Evolutionary conservation across 2,329 filamentous ascomycete genomes (phyloP).

Genomic region (Colletotrichum tropicicola): DNA sequence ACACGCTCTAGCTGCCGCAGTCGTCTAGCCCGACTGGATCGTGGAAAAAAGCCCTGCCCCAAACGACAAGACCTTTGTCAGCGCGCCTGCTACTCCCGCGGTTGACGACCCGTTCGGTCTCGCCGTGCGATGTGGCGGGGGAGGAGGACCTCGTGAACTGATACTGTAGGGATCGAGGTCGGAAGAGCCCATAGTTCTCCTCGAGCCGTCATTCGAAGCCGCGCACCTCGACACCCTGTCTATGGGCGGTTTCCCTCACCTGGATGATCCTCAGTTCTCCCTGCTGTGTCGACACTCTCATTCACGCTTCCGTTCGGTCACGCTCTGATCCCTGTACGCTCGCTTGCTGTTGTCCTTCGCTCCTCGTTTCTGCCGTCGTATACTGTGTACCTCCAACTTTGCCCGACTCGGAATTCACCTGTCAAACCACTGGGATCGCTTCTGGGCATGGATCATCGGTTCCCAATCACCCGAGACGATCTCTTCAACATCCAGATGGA

Average conservation of each 20-base stretch:
- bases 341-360: slow-evolving; percentile 17
- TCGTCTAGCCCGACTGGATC: slow-evolving; percentile 25
- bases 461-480: slow-evolving; percentile 68
- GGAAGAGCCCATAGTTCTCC: slow-evolving; percentile 32
- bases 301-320: slow-evolving; percentile 5
- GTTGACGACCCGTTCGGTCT: slow-evolving; percentile 33
- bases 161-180: slow-evolving; percentile 44
- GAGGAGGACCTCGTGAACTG: slow-evolving; percentile 50
- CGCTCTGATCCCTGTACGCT: neutral
- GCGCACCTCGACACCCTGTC: neutral
- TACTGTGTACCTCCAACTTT: neutral
- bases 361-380: neutral
- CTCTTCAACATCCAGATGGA: slow-evolving; percentile 76
- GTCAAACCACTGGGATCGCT: slow-evolving; percentile 13
- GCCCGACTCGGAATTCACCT: slow-evolving; percentile 21
- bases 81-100: slow-evolving; percentile 29
- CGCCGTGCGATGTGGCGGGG: slow-evolving; percentile 55
- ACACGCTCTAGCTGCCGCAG: slow-evolving; percentile 17
- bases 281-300: slow-evolving; percentile 11
- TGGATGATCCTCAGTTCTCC: slow-evolving; percentile 1
- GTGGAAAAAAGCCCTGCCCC: neutral
- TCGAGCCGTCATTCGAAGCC: slow-evolving; percentile 19
- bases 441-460: slow-evolving; percentile 71
- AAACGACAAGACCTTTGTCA: slow-evolving; percentile 25
- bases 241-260: neutral